Conservation (phyloP, 73 alveolate genomes). For the Tetrahymena malaccensis region DNA sequence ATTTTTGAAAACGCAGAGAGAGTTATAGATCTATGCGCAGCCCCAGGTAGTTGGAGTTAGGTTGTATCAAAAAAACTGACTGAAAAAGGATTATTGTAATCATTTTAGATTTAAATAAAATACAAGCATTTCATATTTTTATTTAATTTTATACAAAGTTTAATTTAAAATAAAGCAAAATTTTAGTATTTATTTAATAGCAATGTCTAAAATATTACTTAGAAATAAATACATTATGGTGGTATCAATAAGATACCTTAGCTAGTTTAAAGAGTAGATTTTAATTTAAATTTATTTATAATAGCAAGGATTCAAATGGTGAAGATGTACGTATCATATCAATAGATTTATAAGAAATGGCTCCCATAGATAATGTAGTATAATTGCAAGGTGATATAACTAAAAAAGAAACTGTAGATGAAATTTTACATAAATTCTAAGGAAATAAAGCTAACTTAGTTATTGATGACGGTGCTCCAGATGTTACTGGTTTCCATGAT, state of each 20-base stretch:
- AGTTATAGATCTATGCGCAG: slow-evolving; percentile 95
- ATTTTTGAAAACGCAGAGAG: slow-evolving; percentile 70
- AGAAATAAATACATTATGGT: too few relatives aligned
- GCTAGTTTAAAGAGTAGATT: not conserved
- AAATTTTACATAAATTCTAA: slow-evolving; percentile 62
- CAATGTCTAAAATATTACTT: not conserved
- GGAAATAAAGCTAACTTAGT: slow-evolving; percentile 78
- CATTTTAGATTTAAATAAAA: not conserved
- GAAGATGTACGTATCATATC: slow-evolving; percentile 70
- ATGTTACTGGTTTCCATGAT: slow-evolving; percentile 93
- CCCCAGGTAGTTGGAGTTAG: slow-evolving; percentile 98
- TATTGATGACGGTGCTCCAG: slow-evolving; percentile 98
- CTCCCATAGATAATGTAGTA: slow-evolving; percentile 90
- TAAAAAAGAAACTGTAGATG: slow-evolving; percentile 82
- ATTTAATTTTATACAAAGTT: not conserved
- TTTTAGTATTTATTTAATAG: not conserved
- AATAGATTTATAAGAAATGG: slow-evolving; percentile 92
- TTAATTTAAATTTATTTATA: not conserved
- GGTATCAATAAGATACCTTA: not conserved
- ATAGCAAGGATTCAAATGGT: slow-evolving; percentile 21
- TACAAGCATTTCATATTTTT: not conserved
- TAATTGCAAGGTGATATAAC: slow-evolving; percentile 92
- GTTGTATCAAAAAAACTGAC: slow-evolving; percentile 58
- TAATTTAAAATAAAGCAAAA: not conserved
- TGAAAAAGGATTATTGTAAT: slow-evolving; percentile 36